Evolutionary conservation across 768 basidiomycete species (phyloP), one percentile per base, ranked within the genome.

Genomic region (Pleurotus cornucopiae): DNA sequence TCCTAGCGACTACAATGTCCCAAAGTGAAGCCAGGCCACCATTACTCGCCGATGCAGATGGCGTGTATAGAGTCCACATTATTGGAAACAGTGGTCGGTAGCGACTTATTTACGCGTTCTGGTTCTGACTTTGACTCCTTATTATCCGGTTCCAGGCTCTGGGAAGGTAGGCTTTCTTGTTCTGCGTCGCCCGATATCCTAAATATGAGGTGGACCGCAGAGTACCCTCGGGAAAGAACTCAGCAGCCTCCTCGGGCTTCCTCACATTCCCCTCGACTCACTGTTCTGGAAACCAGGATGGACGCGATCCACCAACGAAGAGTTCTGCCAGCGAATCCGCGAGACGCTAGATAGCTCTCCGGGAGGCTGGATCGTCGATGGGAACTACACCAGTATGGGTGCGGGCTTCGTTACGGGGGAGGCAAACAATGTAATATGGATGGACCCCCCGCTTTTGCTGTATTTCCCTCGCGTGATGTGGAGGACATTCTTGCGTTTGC

Each of bases 401-500:
- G 76, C 71, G 1, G 58, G 57, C 2, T 54, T 80, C 2, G 64
- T 79, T 4, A 59, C 65, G 0, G 69, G 76, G 3, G 64, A 64
- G 18, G 67, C 76, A 12, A 83, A 82, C 3, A 82, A 84, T 62
- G 62, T 80, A 6, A 74, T 85, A 18, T 85, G 87, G 87, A 70
- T 88, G 18, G 85, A 88, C 60, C 85, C 85, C 6, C 87, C 86
- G 11, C 68, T 88, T 34, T 14, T 70, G 6, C 66, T 80, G 7
- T 88, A 88, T 69, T 74, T 88, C 54, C 83, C 86, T 18, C 82
- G 86, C 13, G 61, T 86, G 21, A 62, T 79, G 57, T 60, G 71
- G 54, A 74, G 86, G 46, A 87, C 85, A 0, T 62, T 84, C n/a
- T 63, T 71, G 57, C 76, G 83, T 18, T 56, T 82, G 9, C 47